Evolutionary conservation across 495 filamentous ascomycete genomes (phyloP).

Genomic region (Neurospora sp.): DNA sequence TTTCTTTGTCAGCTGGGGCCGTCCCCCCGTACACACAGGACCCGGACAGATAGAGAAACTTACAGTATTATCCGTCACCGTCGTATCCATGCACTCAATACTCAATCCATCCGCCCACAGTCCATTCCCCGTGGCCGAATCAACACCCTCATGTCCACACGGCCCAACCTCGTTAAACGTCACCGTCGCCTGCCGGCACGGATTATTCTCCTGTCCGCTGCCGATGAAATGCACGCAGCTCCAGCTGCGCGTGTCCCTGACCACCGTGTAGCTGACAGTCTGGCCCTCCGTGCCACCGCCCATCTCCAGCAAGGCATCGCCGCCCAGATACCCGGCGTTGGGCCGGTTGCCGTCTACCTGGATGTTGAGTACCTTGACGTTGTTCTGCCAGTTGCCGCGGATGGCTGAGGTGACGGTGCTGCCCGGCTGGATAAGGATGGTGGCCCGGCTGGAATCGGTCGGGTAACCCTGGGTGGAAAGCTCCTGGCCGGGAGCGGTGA

Average conservation of each 20-base stretch:
- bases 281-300: conserved; percentile 6
- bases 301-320: conserved; percentile 10
- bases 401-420: conserved; percentile 5
- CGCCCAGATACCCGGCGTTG: conserved; percentile 5
- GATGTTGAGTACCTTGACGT: conserved; percentile 2
- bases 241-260: conserved; percentile 10
- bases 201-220: neutral
- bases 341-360: conserved; percentile 11
- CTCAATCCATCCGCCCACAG: conserved; percentile 10
- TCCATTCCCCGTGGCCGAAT: conserved; percentile 1
- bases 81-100: conserved; percentile 5
- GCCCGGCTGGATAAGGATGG: conserved; percentile 6
- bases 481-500: conserved; percentile 9
- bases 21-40: neutral
- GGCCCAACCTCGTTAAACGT: conserved; percentile 8
- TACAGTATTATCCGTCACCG: conserved; percentile 4
- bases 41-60: neutral
- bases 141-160: conserved; percentile 4
- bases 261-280: conserved; percentile 1
- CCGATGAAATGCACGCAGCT: conserved; percentile 11
- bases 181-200: conserved; percentile 5
- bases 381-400: conserved; percentile 3
- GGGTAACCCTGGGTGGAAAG: conserved; percentile 11
- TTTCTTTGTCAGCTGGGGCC: neutral
- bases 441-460: conserved; percentile 8